phyloP scores from a whole-genome alignment of 2,329 filamentous ascomycete species.

The Xylariaceae sp. region DNA sequence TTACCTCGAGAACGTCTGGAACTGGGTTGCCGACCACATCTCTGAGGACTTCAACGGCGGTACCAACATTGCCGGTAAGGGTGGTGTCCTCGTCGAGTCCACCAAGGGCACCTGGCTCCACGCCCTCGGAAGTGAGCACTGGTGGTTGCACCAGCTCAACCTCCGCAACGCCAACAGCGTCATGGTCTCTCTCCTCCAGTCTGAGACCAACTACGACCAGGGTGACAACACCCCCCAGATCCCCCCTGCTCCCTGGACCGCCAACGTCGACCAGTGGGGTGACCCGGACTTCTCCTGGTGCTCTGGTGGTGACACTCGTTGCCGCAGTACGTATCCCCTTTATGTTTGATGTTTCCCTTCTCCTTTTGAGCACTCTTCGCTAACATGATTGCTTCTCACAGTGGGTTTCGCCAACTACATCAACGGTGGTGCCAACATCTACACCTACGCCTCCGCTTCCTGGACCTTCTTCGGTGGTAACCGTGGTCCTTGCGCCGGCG shows the following conservation, averaged over 20 bases:
- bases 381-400: not conserved
- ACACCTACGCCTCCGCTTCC: slow-evolving; percentile 38
- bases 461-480: slow-evolving; percentile 42
- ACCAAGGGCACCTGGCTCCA: slow-evolving; percentile 47
- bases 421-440: slow-evolving; percentile 38
- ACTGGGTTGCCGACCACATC: slow-evolving; percentile 49
- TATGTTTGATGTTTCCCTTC: not conserved
- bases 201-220: slow-evolving; percentile 50
- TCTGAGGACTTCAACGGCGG: slow-evolving; percentile 44
- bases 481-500: slow-evolving; percentile 31
- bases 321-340: slow-evolving; percentile 28
- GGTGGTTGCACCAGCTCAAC: slow-evolving; percentile 54
- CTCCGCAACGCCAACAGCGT: slow-evolving; percentile 46
- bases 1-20: slow-evolving; percentile 52
- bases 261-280: slow-evolving; percentile 35
- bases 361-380: not conserved
- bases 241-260: slow-evolving; percentile 37
- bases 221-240: slow-evolving; percentile 35
- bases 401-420: slow-evolving; percentile 40
- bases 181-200: slow-evolving; percentile 46
- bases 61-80: slow-evolving; percentile 43
- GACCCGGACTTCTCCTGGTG: slow-evolving; percentile 42
- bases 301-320: slow-evolving; percentile 33
- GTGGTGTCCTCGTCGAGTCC: slow-evolving; percentile 43
- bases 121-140: slow-evolving; percentile 51